phyloP scores from a whole-genome alignment of 1,284 basidiomycete genomes.

The Hymenochaete sp. region DNA sequence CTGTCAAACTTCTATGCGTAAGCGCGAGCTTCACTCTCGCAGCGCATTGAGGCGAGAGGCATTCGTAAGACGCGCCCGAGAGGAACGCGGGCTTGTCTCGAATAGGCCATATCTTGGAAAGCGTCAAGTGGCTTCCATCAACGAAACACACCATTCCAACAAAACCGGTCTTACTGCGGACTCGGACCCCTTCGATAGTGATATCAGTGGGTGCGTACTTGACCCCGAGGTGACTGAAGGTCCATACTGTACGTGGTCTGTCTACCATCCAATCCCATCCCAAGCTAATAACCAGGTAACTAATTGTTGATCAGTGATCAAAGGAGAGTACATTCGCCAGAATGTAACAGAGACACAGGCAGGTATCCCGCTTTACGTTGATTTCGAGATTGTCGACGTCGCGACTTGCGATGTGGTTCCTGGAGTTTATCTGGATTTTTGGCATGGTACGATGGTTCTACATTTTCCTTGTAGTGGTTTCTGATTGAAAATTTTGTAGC shows the following conservation, averaged over 20 bases:
- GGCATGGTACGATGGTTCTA: constrained; percentile 2
- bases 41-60: constrained; percentile 1
- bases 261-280: background rate
- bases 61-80: constrained; percentile 2
- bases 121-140: constrained; percentile 2
- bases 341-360: constrained; percentile 20
- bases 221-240: constrained; percentile 8
- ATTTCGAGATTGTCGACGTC: constrained; percentile 42
- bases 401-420: constrained; percentile 33
- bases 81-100: background rate
- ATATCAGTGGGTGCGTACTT: constrained; percentile 6
- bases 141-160: constrained; percentile 2
- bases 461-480: background rate
- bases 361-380: constrained; percentile 34
- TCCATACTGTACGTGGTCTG: constrained; percentile 3
- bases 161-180: constrained; percentile 6
- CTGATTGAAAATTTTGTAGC: background rate
- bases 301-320: background rate
- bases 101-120: background rate
- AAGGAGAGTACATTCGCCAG: constrained; percentile 20
- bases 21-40: constrained; percentile 7
- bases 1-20: constrained; percentile 3
- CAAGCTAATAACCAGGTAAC: background rate
- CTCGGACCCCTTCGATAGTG: constrained; percentile 9
- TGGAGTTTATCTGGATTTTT: constrained; percentile 3